Base-by-base conservation (phyloP, 768 basidiomycete species). In the Podaxis mareebaensis region DNA sequence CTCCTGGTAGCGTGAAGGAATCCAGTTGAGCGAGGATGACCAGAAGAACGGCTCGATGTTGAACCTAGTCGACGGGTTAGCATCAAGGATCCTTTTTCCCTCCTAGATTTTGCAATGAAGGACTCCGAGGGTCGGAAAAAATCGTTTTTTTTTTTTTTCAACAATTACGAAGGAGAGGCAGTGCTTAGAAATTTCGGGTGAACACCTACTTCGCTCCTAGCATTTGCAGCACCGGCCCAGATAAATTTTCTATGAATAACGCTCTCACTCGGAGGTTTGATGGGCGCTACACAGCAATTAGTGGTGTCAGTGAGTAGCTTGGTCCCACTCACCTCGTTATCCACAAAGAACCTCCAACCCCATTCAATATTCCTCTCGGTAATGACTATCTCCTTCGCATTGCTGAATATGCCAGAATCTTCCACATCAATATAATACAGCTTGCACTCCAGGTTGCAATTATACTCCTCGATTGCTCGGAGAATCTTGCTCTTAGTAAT, bases 1-100 rank as follows among this genome's bases (percentile, higher is more conserved):
- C 66, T 87, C 86, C 65, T 86, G 82, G 56, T 83, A 89, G 60
- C 86, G 81, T 1, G 85, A 85, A 2, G 88, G 88, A 65, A 88
- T 89, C 86, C 86, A 87, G 64, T 85, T 87, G 3, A 86, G 66
- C 15, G 85, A 85, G 0, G 86, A 87, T 0, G 86, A 86, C 66
- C 83, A 88, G 72, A 85, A 89, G 70, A 88, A 89, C 0, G 87
- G 87, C 65, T 89, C 86, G 52, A 88, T 81, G 44, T 80, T 77
- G 67, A 82, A 85, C 68, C 86, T 83, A 28, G 22, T 28, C 2
- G 44, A 36, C 42, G 6, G 20, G 20, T 11, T 15, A 20, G n/a
- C 8, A 42, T 53, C 17, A 53, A 26, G 30, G 28, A 56, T 49
- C 3, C 33, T 39, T 30, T 58, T 24, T 17, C 7, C 7, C 17